Conservation (phyloP, 2,329 filamentous ascomycete species). For the Penicillium sp. region DNA sequence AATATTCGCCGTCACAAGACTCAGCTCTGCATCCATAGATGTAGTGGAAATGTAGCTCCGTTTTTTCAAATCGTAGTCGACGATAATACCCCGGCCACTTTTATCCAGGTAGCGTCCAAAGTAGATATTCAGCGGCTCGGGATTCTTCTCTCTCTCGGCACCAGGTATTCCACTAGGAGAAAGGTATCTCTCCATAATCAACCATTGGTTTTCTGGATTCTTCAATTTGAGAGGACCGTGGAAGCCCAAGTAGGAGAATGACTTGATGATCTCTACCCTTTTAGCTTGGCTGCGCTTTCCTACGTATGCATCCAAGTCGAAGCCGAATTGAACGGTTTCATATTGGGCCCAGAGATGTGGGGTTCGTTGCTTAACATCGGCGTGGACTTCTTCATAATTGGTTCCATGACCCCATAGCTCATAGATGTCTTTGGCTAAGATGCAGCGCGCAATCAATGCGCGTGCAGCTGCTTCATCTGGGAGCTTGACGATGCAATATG, state of each 20-base stretch:
- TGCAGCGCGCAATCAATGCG: conserved; percentile 70
- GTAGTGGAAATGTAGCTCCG: conserved; percentile 91
- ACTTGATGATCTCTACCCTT: conserved; percentile 76
- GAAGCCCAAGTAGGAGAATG: conserved; percentile 76
- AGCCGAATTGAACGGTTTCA: conserved; percentile 70
- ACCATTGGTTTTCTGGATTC: conserved; percentile 71
- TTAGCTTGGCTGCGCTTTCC: conserved; percentile 64
- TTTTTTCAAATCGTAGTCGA: conserved; percentile 87
- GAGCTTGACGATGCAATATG: conserved; percentile 77
- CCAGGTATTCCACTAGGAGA: conserved; percentile 38
- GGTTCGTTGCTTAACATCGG: conserved; percentile 60
- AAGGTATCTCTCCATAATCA: conserved; percentile 79
- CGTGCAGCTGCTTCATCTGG: conserved; percentile 64
- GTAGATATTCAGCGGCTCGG: conserved; percentile 61
- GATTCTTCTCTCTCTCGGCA: conserved; percentile 43
- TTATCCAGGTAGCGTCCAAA: conserved; percentile 71
- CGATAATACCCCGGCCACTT: conserved; percentile 66
- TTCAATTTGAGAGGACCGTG: conserved; percentile 76
- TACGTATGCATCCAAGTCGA: conserved; percentile 79
- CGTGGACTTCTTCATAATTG: conserved; percentile 68
- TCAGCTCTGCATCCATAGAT: conserved; percentile 94
- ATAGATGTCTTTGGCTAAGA: conserved; percentile 80
- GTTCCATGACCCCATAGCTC: conserved; percentile 80
- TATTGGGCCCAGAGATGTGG: conserved; percentile 68
- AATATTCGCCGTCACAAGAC: conserved; percentile 88